phyloP scores from a whole-genome alignment of 495 filamentous ascomycete species.

The Penicillium verhagenii region DNA sequence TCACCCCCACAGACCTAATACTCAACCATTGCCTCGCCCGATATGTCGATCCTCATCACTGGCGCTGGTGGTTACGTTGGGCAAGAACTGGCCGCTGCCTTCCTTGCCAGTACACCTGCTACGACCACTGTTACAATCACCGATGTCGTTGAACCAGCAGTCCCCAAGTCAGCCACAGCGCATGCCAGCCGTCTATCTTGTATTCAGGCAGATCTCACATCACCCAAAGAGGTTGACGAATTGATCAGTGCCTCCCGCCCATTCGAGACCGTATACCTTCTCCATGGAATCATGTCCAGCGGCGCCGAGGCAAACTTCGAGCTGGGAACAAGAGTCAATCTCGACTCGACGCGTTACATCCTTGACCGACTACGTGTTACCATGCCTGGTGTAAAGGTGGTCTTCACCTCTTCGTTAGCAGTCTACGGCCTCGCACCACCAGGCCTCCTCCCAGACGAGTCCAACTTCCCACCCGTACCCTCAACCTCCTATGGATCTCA shows the following conservation, averaged over 20 bases:
- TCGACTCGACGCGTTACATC: slow-evolving; percentile 65
- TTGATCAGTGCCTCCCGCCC: slow-evolving; percentile 41
- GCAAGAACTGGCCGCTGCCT: slow-evolving; percentile 60
- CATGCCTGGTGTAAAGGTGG: slow-evolving; percentile 60
- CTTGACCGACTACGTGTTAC: slow-evolving; percentile 58
- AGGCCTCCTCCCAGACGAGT: slow-evolving; percentile 51
- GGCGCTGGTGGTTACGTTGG: slow-evolving; percentile 72
- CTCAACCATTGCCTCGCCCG: slow-evolving; percentile 1
- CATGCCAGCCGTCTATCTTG: slow-evolving; percentile 45
- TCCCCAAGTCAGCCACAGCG: slow-evolving; percentile 48
- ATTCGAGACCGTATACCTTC: slow-evolving; percentile 66
- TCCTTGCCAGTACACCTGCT: slow-evolving; percentile 53
- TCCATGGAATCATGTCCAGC: slow-evolving; percentile 86
- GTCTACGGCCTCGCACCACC: slow-evolving; percentile 56
- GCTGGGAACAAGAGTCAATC: slow-evolving; percentile 69
- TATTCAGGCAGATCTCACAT: slow-evolving; percentile 63
- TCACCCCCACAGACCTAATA: neutral
- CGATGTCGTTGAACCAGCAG: slow-evolving; percentile 57
- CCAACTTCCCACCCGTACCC: slow-evolving; percentile 61
- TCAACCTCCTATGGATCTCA: slow-evolving; percentile 73
- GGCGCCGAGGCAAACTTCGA: slow-evolving; percentile 75
- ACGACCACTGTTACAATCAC: slow-evolving; percentile 59
- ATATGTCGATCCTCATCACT: slow-evolving; percentile 68
- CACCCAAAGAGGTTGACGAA: slow-evolving; percentile 54
- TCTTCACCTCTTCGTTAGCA: slow-evolving; percentile 59